These are phyloP conservation scores for Nakazawaea sp. DNA, from an alignment of 805 yeast genomes.

Conservation along the genomic window DNA sequence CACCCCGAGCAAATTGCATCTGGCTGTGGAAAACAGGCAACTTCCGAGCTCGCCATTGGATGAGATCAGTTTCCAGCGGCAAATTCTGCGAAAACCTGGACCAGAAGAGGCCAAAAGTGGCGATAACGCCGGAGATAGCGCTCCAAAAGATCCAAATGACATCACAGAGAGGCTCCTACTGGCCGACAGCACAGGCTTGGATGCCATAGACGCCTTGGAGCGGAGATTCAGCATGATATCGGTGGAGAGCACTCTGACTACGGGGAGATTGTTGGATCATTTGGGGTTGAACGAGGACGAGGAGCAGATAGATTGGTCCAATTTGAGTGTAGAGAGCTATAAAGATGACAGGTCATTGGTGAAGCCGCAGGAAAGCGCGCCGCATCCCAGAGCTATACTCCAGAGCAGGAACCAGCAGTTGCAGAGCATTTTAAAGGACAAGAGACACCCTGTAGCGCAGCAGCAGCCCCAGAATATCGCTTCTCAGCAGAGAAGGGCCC, in stretches of 20 bases:
- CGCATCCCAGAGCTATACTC: background rate
- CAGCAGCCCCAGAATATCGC: background rate
- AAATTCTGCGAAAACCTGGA: background rate
- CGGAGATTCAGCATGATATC: conserved; percentile 18
- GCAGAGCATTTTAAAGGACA: background rate
- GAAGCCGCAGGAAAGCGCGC: too few relatives aligned
- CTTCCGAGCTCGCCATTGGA: conserved; percentile 8
- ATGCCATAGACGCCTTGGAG: conserved; percentile 2
- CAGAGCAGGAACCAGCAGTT: background rate
- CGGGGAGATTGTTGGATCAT: conserved; percentile 25
- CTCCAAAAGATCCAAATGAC: background rate
- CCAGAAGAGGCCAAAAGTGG: background rate
- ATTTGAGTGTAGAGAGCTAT: background rate
- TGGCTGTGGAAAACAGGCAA: background rate
- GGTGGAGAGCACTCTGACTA: conserved; percentile 20
- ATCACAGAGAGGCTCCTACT: background rate
- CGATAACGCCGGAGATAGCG: background rate
- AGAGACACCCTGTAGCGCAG: background rate
- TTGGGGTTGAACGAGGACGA: conserved; percentile 25
- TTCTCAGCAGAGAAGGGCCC: background rate
- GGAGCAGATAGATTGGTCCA: conserved; percentile 8
- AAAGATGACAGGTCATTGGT: background rate
- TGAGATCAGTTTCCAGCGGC: conserved; percentile 4
- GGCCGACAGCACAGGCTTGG: background rate
- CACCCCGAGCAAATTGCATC: background rate